These are phyloP conservation scores for Aspergillus terreus DNA, from an alignment of 2,329 filamentous ascomycete genomes.

Conservation along the genomic window DNA sequence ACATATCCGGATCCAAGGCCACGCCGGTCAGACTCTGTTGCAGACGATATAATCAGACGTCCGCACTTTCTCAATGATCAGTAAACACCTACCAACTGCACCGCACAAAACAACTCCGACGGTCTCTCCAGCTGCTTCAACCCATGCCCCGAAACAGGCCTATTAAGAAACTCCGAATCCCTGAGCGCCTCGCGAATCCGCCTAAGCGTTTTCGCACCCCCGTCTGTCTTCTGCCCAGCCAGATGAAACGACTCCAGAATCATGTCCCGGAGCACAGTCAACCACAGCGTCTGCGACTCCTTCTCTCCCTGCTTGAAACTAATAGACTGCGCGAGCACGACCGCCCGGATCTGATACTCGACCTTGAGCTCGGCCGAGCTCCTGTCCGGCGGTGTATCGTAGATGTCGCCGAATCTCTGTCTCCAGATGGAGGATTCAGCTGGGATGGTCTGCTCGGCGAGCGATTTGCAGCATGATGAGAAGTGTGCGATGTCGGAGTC, in stretches of 20 bases:
- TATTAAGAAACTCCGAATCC: slow-evolving; percentile 19
- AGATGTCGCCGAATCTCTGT: slow-evolving; percentile 27
- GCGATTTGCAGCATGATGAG: slow-evolving; percentile 21
- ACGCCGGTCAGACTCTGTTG: slow-evolving; percentile 30
- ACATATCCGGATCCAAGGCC: slow-evolving; percentile 25
- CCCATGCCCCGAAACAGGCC: slow-evolving; percentile 17
- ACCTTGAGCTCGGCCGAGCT: slow-evolving; percentile 21
- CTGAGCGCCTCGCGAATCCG: slow-evolving; percentile 18
- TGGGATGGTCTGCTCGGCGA: slow-evolving; percentile 23
- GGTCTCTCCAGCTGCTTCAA: slow-evolving; percentile 4
- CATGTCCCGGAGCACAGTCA: slow-evolving; percentile 29
- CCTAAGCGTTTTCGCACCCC: slow-evolving; percentile 20
- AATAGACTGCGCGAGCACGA: slow-evolving; percentile 28
- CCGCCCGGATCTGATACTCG: slow-evolving; percentile 35
- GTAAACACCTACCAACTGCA: slow-evolving; percentile 26
- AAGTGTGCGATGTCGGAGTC: slow-evolving; percentile 33
- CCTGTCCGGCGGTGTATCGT: slow-evolving; percentile 26
- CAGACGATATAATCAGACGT: background rate
- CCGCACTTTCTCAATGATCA: background rate
- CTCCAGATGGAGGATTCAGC: slow-evolving; percentile 33
- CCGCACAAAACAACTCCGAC: slow-evolving; percentile 23
- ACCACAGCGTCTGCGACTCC: slow-evolving; percentile 24
- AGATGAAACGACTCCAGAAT: slow-evolving; percentile 21
- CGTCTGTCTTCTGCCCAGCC: background rate
- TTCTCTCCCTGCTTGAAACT: slow-evolving; percentile 24